These are phyloP conservation scores for Paecilomyces formosus DNA, from an alignment of 2,329 filamentous ascomycete species.

Conservation along the genomic window DNA sequence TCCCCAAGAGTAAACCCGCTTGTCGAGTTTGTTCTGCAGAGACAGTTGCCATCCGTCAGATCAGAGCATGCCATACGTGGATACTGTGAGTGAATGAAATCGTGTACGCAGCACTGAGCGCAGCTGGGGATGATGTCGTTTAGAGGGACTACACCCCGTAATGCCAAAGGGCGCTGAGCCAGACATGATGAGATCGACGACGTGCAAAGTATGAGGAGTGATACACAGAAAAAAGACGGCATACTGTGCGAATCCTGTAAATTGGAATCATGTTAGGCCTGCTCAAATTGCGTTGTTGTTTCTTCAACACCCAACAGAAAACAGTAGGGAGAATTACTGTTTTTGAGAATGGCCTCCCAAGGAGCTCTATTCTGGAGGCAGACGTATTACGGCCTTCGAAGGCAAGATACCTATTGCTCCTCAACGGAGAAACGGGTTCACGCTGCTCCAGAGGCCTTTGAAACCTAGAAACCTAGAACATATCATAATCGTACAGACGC, in stretches of 20 bases:
- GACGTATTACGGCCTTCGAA: neutral
- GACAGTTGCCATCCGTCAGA: conserved; percentile 50
- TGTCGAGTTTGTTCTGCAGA: conserved; percentile 54
- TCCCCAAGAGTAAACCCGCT: conserved; percentile 66
- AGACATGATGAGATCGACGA: conserved; percentile 15
- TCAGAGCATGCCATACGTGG: conserved; percentile 42
- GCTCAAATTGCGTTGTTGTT: conserved; percentile 1
- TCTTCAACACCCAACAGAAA: neutral
- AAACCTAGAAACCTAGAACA: conserved; percentile 1
- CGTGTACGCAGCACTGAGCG: conserved; percentile 53
- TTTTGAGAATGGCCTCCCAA: neutral
- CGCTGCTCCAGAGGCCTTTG: conserved; percentile 4
- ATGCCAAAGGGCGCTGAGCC: conserved; percentile 11
- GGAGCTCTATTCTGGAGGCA: neutral
- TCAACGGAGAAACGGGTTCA: conserved; percentile 2
- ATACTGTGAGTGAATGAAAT: conserved; percentile 57
- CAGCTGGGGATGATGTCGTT: conserved; percentile 49
- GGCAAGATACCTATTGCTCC: conserved; percentile 7
- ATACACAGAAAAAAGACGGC: conserved; percentile 20
- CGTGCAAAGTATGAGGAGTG: conserved; percentile 16
- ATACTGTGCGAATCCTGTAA: conserved; percentile 26
- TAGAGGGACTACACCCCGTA: conserved; percentile 18
- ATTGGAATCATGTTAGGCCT: conserved; percentile 6
- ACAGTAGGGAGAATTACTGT: neutral
- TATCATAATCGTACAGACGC: conserved; percentile 4